Conservation (phyloP, 2,329 filamentous ascomycete species). For the Aschersonia sp. region DNA sequence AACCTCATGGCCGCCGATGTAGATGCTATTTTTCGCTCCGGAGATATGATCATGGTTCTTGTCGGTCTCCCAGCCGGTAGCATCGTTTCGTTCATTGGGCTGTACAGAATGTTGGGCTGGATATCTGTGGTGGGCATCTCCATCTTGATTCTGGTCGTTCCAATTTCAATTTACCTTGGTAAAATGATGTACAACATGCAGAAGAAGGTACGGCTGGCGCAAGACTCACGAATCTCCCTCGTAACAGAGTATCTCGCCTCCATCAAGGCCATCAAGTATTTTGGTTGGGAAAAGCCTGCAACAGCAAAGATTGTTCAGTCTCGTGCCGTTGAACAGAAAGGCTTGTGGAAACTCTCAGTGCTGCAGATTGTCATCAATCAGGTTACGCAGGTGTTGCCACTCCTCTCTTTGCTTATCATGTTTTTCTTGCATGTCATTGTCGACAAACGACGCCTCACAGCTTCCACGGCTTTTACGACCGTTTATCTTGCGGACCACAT, state of each 20-base stretch:
- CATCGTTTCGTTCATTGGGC: conserved; percentile 30
- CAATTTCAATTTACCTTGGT: conserved; percentile 34
- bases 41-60: conserved; percentile 32
- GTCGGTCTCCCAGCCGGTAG: conserved; percentile 32
- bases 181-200: conserved; percentile 34
- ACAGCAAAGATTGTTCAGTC: conserved; percentile 33
- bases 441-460: conserved; percentile 31
- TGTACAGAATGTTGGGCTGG: conserved; percentile 42
- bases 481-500: conserved; percentile 37
- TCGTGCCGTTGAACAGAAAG: conserved; percentile 34
- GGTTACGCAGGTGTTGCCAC: conserved; percentile 35
- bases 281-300: conserved; percentile 42
- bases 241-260: conserved; percentile 43
- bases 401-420: conserved; percentile 35
- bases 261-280: conserved; percentile 45
- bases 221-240: conserved; percentile 40
- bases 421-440: conserved; percentile 36
- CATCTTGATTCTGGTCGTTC: conserved; percentile 30
- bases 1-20: conserved; percentile 46
- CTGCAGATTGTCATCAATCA: conserved; percentile 31
- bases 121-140: conserved; percentile 35
- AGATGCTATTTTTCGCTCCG: conserved; percentile 35
- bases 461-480: conserved; percentile 43
- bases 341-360: conserved; percentile 37
- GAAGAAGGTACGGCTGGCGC: conserved; percentile 36